Conservation (phyloP, 148 eudicot genomes). For the Polygonum maritimum region DNA sequence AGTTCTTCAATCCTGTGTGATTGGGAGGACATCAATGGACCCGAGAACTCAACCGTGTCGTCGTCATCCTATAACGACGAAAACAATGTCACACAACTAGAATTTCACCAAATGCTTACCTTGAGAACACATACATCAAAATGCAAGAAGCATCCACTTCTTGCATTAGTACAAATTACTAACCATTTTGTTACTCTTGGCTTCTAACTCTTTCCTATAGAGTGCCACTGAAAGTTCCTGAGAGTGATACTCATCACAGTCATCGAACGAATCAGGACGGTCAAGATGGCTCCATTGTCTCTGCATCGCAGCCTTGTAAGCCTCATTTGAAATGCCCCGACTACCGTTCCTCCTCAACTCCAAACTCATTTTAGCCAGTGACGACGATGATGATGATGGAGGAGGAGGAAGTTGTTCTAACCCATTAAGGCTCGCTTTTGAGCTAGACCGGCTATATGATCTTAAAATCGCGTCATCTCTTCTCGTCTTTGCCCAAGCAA, state of each 20-base stretch:
- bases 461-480: slow-evolving; percentile 54
- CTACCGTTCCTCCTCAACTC: slow-evolving; percentile 38
- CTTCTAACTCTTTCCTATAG: slow-evolving; percentile 51
- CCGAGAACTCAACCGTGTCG: slow-evolving; percentile 82
- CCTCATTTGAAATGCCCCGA: slow-evolving; percentile 29
- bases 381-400: slow-evolving; percentile 22
- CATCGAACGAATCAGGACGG: slow-evolving; percentile 80
- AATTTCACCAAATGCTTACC: not conserved
- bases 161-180: slow-evolving; percentile 15
- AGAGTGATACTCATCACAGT: slow-evolving; percentile 79
- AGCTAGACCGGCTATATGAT: slow-evolving; percentile 73
- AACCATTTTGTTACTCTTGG: slow-evolving; percentile 61
- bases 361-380: slow-evolving; percentile 28
- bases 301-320: slow-evolving; percentile 38
- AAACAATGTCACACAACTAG: not conserved
- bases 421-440: slow-evolving; percentile 54
- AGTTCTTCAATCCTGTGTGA: slow-evolving; percentile 64
- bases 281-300: slow-evolving; percentile 72
- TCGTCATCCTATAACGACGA: slow-evolving; percentile 42
- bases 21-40: slow-evolving; percentile 71
- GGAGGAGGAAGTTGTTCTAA: slow-evolving; percentile 43
- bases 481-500: slow-evolving; percentile 84
- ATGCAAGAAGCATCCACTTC: not conserved
- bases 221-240: slow-evolving; percentile 77
- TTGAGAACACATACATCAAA: not conserved